These are phyloP conservation scores for Herpetospermum pedunculosum DNA, from an alignment of 306 rosid species.

Conservation along the genomic window DNA sequence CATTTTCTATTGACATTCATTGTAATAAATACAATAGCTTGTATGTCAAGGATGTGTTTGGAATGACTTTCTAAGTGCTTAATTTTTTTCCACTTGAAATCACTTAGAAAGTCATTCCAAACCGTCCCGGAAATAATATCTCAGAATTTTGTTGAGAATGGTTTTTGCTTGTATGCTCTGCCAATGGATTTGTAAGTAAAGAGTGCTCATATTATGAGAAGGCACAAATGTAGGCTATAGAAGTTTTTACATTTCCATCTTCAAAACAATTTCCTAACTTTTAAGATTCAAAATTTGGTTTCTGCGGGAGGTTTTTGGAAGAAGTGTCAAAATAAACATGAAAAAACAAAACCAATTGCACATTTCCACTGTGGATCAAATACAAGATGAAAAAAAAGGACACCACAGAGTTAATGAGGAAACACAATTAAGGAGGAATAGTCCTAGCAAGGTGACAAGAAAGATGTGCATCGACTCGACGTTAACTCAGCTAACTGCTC, in stretches of 20 bases:
- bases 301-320: not conserved
- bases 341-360: not conserved
- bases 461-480: too few species aligned
- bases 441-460: not conserved
- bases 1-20: not conserved
- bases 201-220: not conserved
- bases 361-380: not conserved
- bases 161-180: not conserved
- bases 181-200: not conserved
- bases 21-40: too few species aligned
- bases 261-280: not conserved
- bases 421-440: not conserved
- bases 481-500: slow-evolving; percentile 14
- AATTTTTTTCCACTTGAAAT: too few species aligned
- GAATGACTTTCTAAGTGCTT: too few species aligned
- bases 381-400: not conserved
- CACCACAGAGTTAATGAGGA: not conserved
- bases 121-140: too few species aligned
- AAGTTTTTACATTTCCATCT: not conserved
- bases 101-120: too few species aligned
- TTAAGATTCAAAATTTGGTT: not conserved
- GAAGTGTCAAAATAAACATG: not conserved
- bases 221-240: not conserved
- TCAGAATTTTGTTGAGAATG: not conserved
- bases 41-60: too few species aligned